Evolutionary conservation across 371 early-diverging fungal species (phyloP), one percentile per base, ranked within the genome.

Genomic region (Mucor irregularis): DNA sequence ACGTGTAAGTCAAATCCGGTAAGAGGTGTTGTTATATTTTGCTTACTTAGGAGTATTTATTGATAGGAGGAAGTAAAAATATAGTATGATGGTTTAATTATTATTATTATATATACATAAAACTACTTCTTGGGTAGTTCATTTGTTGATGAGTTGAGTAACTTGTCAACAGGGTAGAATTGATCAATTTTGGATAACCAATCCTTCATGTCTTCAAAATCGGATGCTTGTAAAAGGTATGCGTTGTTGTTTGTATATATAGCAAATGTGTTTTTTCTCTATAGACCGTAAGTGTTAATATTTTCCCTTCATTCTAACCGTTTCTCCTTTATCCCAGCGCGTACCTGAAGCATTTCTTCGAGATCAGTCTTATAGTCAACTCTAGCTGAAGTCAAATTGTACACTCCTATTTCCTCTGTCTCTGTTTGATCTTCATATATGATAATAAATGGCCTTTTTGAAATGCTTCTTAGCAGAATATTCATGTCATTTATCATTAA

Each of bases 101-200:
- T n/a, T n/a, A 38, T 0, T 25, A n/a, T 11, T 25, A n/a, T 28
- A 44, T 8, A 28, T 28, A 44, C 28, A 44, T 26, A n/a, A n/a
- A n/a, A n/a, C n/a, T n/a, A n/a, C n/a, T n/a, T n/a, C n/a, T n/a
- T n/a, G n/a, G n/a, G n/a, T n/a, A n/a, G n/a, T n/a, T n/a, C n/a
- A n/a, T 14, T 4, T 34, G 13, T 34, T 34, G 9, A 16, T 3
- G 42, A 21, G 13, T 24, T 22, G 14, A 42, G 4, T 11, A 68
- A 44, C 10, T 52, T 61, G 24, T 73, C 56, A 21, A 71, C 65
- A 25, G 70, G 76, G 35, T 72, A 79, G 66, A 80, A 85, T 38
- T 82, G 81, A 48, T 88, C 89, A n/a, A 89, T 75, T 22, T 81
- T 78, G 10, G 77, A 62, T 10, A 92, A 76, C 94, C 94, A 94